These are phyloP conservation scores for Chaetomium tenue DNA, from an alignment of 495 filamentous ascomycete genomes.

Conservation along the genomic window DNA sequence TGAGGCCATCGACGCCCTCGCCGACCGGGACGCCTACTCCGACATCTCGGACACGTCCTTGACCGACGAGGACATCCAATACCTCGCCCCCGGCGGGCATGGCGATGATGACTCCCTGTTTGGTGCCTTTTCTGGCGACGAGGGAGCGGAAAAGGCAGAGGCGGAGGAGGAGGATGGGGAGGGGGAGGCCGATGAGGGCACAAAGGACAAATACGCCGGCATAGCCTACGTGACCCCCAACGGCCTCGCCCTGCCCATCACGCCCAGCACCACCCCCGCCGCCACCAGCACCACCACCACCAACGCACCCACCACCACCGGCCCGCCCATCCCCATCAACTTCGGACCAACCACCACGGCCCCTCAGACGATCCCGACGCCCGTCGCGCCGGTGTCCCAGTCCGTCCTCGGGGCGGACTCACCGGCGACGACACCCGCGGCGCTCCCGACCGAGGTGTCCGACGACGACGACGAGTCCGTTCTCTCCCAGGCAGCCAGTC, in stretches of 20 bases:
- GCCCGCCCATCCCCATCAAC: no score
- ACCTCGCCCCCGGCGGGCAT: background rate
- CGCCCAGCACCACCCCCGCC: background rate
- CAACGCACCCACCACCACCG: background rate
- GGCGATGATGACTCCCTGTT: background rate
- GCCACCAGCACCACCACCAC: no score
- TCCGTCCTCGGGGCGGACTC: background rate
- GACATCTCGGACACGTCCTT: background rate
- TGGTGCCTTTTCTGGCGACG: background rate
- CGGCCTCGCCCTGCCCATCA: background rate
- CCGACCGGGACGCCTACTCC: no score
- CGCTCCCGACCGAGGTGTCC: background rate
- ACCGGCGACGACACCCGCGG: background rate
- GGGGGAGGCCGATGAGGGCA: background rate
- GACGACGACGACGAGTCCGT: no score
- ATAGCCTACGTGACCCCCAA: background rate
- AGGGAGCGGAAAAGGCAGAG: no score
- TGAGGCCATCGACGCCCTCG: no score
- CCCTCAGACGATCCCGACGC: background rate
- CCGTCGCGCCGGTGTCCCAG: background rate
- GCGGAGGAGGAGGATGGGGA: background rate
- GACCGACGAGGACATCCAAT: background rate
- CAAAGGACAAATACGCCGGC: background rate
- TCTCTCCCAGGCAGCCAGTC: no score
- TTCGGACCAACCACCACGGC: no score